Base-by-base conservation (phyloP, 768 basidiomycete species). In the Neoboletus magnificus region DNA sequence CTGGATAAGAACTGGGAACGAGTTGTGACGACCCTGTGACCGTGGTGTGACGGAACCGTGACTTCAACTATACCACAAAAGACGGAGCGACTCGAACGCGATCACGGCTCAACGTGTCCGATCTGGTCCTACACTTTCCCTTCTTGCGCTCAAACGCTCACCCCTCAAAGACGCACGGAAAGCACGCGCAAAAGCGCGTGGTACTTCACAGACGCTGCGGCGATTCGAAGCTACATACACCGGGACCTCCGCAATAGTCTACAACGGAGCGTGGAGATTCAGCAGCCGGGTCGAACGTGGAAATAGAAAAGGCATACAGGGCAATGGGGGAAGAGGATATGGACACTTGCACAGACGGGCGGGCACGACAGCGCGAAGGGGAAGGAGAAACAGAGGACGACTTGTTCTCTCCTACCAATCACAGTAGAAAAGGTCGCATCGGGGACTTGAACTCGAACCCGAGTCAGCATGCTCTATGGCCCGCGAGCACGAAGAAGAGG, bases 141-240 rank as follows among this genome's bases (percentile, higher is more conserved):
- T 73, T 71, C 45, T 57, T 75, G 33, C 68, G 72, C 27, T 29
- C n/a, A n/a, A n/a, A n/a, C n/a, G n/a, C n/a, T 83, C 82, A 22
- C 82, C 82, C 2, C 71, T 83, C 71, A 83, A 84, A 65, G 72
- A 75, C 62, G 82, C 82, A 48, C 74, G 76, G 47, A 62, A 43
- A 75, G 62, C 50, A 66, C 75, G 13, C 9, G 48, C 39, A 43
- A 52, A 48, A 16, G 32, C 44, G n/a, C 60, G 71, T 45, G 70
- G 68, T 55, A 73, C 18, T 64, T 59, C 69, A 61, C 27, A 59
- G 50, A 27, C 54, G 58, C 33, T 50, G 48, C 56, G 22, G 25
- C 13, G 44, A 51, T 51, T 52, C 45, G 10, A 54, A 30, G 6
- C 33, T 35, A n/a, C 20, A 20, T 33, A 36, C 51, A 9, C n/a